Evolutionary conservation across 2,329 filamentous ascomycete genomes (phyloP), one percentile per base, ranked within the genome.

Genomic region (Fusarium pseudograminearum): DNA sequence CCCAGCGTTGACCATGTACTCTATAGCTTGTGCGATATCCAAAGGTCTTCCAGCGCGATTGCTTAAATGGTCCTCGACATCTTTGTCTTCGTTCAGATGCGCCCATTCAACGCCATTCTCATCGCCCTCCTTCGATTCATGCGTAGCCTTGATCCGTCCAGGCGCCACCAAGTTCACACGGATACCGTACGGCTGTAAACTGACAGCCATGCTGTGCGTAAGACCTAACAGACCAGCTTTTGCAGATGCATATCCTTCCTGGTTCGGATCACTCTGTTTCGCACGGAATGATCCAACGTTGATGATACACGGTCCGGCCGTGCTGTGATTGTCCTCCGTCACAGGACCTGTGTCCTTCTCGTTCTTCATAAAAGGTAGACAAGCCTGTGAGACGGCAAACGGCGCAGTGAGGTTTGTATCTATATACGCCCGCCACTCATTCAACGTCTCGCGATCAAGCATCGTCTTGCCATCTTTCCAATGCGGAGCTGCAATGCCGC

Each of bases 1-100:
- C 4, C 62, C 62, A 4, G 61, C 61, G n/a, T 65, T 60, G 5
- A 26, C 62, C 26, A 65, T 8, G 16, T 60, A 65, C n/a, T 65
- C 61, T 8, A 65, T 36, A 9, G 61, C 61, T 14, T 48, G 20
- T 1, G 62, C 53, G 28, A 65, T 60, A 22, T 65, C 62, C 10
- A 42, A 1, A 9, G 61, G 60, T n/a, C 61, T 58, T 30, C 61
- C 61, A 11, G 61, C 61, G 1, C 61, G 42, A 18, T 65, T 65
- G 7, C 33, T 59, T 3, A 65, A 30, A 7, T 65, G 61, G 14
- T 65, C 61, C 9, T 65, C 38, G 0, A 65, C 61, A 14, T 65
- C 61, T 15, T 65, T 59, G 11, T 65, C 52, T 1, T 59, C 46
- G 1, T 65, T 65, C 7, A 65, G 12, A 20, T 59, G n/a, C 7